Percentiles rank a stretch among this genome's conserved stretches.
These are phyloP conservation scores for Phyllachora maydis DNA, from an alignment of 2,329 filamentous ascomycete genomes.

Conservation along the genomic window DNA sequence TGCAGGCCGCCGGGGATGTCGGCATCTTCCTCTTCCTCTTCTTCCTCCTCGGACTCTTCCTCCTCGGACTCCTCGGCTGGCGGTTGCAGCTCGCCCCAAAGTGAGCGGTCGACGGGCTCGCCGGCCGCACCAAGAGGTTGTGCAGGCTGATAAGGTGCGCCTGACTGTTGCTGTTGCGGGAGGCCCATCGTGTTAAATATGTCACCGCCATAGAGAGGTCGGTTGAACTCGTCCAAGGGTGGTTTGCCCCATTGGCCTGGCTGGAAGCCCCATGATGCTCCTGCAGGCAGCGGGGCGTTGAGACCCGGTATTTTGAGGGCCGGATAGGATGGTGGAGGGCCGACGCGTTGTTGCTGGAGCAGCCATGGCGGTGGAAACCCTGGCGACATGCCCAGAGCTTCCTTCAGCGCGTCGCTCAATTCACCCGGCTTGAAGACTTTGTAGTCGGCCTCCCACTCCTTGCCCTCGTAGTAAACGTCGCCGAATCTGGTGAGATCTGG, in stretches of 20 bases:
- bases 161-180: constrained; percentile 3
- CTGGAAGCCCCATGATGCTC: constrained; percentile 85
- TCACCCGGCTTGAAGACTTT: constrained; percentile 81
- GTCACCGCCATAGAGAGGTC: constrained; percentile 82
- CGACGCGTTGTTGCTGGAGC: constrained; percentile 88
- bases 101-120: constrained; percentile 65
- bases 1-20: constrained; percentile 44
- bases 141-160: too few relatives aligned
- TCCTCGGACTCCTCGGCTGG: constrained; percentile 57
- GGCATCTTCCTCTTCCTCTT: constrained; percentile 47
- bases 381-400: constrained; percentile 83
- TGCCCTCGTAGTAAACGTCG: constrained; percentile 98
- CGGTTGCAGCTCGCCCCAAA: constrained; percentile 85
- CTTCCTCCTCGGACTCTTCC: constrained; percentile 32
- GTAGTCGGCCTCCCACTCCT: constrained; percentile 91
- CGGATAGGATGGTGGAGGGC: constrained; percentile 84
- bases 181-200: constrained; percentile 58
- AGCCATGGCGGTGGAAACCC: constrained; percentile 92
- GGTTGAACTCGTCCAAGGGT: constrained; percentile 80
- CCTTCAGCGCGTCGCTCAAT: constrained; percentile 70
- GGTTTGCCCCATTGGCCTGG: constrained; percentile 94
- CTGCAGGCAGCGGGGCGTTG: constrained; percentile 78
- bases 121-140: constrained; percentile 28
- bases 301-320: constrained; percentile 88
- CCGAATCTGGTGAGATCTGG: constrained; percentile 85